Evolutionary conservation across 148 eudicot species (phyloP).

Genomic region (Euryodendron excelsum): DNA sequence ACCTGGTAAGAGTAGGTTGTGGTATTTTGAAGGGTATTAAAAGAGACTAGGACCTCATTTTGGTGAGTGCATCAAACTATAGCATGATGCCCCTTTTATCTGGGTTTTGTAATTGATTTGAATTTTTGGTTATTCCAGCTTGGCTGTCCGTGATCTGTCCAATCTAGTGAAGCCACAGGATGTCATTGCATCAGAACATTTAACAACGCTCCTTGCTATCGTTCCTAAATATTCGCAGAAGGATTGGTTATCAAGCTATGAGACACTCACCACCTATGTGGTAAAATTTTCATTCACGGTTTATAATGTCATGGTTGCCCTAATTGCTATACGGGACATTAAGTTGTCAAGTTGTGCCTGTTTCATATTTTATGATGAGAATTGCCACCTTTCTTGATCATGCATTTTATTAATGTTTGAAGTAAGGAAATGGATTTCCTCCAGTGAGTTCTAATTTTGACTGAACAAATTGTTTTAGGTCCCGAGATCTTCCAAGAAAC

Average conservation of each 20-base stretch:
- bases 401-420: not conserved
- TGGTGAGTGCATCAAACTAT: not conserved
- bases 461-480: slow-evolving; percentile 54
- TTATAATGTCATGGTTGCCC: not conserved
- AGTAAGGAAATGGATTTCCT: not conserved
- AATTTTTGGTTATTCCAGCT: slow-evolving; percentile 47
- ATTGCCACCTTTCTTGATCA: not conserved
- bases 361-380: not conserved
- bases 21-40: not conserved
- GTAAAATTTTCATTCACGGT: slow-evolving; percentile 36
- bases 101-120: slow-evolving; percentile 20
- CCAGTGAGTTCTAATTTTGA: slow-evolving; percentile 18
- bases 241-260: slow-evolving; percentile 95
- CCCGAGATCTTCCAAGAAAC: slow-evolving; percentile 95
- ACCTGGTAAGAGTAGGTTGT: not conserved
- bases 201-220: slow-evolving; percentile 85
- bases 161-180: slow-evolving; percentile 89
- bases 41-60: not conserved
- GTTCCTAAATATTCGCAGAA: slow-evolving; percentile 93
- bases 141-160: slow-evolving; percentile 95
- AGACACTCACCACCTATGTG: slow-evolving; percentile 88
- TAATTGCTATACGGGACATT: not conserved
- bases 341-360: slow-evolving; percentile 4
- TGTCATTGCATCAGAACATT: slow-evolving; percentile 74
- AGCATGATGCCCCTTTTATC: not conserved